Evolutionary conservation across 140 eudicot genomes (phyloP).

Genomic region (Cichorium intybus): DNA sequence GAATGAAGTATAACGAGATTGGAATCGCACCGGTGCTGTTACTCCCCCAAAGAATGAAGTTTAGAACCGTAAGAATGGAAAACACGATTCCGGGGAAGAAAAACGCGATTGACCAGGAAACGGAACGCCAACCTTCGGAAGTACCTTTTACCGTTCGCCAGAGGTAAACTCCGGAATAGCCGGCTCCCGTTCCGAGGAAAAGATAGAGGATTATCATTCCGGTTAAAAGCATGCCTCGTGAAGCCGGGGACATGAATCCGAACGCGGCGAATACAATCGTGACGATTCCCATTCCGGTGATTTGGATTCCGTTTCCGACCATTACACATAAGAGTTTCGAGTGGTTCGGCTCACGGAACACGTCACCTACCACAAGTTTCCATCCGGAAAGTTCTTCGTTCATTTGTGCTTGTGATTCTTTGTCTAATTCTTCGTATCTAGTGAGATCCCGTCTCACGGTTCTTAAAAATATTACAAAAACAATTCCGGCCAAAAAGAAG

Average conservation of each 20-base stretch:
- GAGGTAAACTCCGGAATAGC: conserved; percentile 61
- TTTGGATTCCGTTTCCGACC: conserved; percentile 72
- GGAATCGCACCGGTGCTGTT: conserved; percentile 77
- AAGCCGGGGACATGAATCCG: conserved; percentile 88
- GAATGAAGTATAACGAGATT: conserved; percentile 56
- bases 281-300: conserved; percentile 66
- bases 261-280: conserved; percentile 73
- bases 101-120: conserved; percentile 66
- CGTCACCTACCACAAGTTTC: conserved; percentile 87
- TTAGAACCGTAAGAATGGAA: conserved; percentile 47
- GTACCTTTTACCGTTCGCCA: conserved; percentile 68
- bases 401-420: conserved; percentile 86
- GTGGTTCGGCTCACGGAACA: conserved; percentile 59
- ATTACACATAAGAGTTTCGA: conserved; percentile 62
- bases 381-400: conserved; percentile 79
- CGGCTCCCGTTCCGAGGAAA: conserved; percentile 66
- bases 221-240: conserved; percentile 69
- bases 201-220: conserved; percentile 75
- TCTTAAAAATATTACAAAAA: conserved; percentile 65
- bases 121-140: conserved; percentile 69
- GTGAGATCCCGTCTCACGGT: conserved; percentile 78
- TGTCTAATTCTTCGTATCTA: conserved; percentile 70
- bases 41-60: conserved; percentile 77
- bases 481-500: conserved; percentile 71
- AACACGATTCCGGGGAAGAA: conserved; percentile 75